Conservation (phyloP, 2,329 filamentous ascomycete species). For the Drechmeria coniospora region DNA sequence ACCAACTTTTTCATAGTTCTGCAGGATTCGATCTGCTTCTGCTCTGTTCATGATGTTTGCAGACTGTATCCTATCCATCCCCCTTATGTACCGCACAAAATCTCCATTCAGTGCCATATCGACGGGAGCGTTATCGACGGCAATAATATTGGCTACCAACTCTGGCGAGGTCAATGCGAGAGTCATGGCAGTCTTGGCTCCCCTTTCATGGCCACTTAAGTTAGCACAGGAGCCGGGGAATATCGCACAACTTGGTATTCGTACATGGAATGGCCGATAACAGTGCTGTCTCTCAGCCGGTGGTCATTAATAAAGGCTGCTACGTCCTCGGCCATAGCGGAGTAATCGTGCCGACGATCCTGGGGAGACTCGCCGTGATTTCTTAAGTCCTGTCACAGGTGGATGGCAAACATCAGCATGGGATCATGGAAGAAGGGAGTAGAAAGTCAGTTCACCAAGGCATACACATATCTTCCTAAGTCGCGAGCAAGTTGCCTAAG, state of each 20-base stretch:
- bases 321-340: constrained; percentile 69
- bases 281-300: constrained; percentile 49
- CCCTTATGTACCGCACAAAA: constrained; percentile 68
- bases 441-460: constrained; percentile 40
- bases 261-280: constrained; percentile 91
- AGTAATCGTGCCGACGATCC: constrained; percentile 60
- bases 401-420: constrained; percentile 3
- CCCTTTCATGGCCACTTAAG: constrained; percentile 31
- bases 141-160: constrained; percentile 54
- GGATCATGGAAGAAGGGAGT: background rate
- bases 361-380: constrained; percentile 92
- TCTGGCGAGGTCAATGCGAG: constrained; percentile 58
- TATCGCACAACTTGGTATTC: constrained; percentile 7
- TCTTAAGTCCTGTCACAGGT: constrained; percentile 52
- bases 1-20: constrained; percentile 52
- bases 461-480: constrained; percentile 65
- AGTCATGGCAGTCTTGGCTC: constrained; percentile 85
- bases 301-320: constrained; percentile 62
- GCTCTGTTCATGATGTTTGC: constrained; percentile 50
- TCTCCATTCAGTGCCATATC: constrained; percentile 59
- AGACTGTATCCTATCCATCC: constrained; percentile 69
- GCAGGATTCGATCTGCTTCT: constrained; percentile 68
- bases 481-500: constrained; percentile 64
- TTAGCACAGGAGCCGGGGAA: background rate
- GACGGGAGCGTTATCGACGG: constrained; percentile 85